Percentiles rank a stretch among this genome's conserved stretches.
phyloP scores from a whole-genome alignment of 2,329 filamentous ascomycete genomes.

The Blastomyces parvus region DNA sequence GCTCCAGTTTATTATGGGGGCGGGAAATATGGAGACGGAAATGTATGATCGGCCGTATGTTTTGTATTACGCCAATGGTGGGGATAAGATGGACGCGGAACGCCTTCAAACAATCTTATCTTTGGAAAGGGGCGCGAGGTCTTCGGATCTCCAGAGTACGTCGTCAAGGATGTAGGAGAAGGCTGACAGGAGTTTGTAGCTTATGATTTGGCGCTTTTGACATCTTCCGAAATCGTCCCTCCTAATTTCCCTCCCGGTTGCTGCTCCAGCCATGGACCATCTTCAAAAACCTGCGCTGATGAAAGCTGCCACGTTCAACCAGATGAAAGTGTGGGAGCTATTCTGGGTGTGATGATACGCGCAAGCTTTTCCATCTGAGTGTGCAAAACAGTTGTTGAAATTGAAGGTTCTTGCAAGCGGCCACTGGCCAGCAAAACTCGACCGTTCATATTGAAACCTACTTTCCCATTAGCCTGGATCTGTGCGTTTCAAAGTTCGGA shows the following conservation, averaged over 20 bases:
- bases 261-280: not conserved
- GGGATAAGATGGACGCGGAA: not conserved
- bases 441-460: not conserved
- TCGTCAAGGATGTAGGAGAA: not conserved
- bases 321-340: no score
- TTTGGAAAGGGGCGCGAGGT: not conserved
- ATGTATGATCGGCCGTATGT: not conserved
- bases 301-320: no score
- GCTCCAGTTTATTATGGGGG: not conserved
- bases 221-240: not conserved
- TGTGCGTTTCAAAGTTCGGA: not conserved
- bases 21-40: not conserved
- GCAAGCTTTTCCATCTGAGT: no score
- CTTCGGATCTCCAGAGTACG: not conserved
- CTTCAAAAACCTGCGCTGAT: no score
- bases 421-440: not conserved
- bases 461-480: not conserved
- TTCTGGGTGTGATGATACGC: no score
- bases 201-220: not conserved
- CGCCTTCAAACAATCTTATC: not conserved
- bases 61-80: not conserved
- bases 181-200: not conserved
- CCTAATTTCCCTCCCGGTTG: not conserved
- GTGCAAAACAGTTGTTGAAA: no score
- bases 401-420: not conserved